Evolutionary conservation across 345 rosid genomes (phyloP), one percentile per base, ranked within the genome.

Genomic region (Erodium maritimum): DNA sequence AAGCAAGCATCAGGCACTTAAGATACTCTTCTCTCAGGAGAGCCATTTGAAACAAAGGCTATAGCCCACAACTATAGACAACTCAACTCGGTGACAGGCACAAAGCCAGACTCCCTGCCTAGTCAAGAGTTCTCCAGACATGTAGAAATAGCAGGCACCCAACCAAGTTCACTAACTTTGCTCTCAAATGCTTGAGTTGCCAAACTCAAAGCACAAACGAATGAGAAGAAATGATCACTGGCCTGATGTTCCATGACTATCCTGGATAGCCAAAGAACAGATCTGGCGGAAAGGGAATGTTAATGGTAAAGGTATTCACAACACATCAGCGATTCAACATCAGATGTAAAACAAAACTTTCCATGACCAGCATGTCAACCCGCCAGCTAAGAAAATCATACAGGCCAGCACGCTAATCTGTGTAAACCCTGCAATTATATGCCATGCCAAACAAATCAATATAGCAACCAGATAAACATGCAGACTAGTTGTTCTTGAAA

Each of bases 331-430:
- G 67, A 65, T 63, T 62, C 78, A 77, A 79, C 80, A 74, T 82
- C 75, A 72, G 69, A 71, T 51, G 80, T 61, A 59, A 67, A 80
- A 66, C 60, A 77, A 82, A 74, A 83, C 72, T 78, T 76, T 81
- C 82, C 82, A 81, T 69, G 82, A 77, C 81, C 81, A 74, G 87
- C 90, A 81, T 70, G 77, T 82, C 82, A 76, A 83, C 60, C 90
- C 77, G 69, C 84, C 91, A 78, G 87, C 80, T 76, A 83, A 81
- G 73, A 75, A 65, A 75, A 77, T 84, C 85, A 84, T 54, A 77
- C 61, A 80, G 69, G 77, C 19, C 77, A 77, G 80, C 87, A 79
- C 61, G 77, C 78, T 81, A 86, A 74, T 69, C 87, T 78, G 87
- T 71, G 72, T 59, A 74, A 58, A 71, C 75, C 87, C 94, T 81